Conservation (phyloP, 164 flowering plant genomes). For the Saururus chinensis region DNA sequence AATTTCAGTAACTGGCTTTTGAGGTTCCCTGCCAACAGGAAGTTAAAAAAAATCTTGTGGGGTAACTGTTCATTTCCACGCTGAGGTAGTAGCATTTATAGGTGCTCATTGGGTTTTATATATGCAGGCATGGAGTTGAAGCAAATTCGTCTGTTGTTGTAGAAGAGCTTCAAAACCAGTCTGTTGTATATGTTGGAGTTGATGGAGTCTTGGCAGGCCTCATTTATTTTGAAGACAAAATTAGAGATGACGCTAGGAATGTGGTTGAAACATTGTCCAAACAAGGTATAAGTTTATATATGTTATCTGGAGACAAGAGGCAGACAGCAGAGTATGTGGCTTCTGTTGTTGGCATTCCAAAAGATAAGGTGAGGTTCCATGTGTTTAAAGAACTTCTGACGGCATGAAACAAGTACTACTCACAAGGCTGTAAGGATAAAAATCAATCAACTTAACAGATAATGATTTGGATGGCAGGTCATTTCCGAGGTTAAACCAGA, state of each 20-base stretch:
- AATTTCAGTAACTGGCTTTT: not conserved
- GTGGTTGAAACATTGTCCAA: slow-evolving; percentile 57
- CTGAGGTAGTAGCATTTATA: no score
- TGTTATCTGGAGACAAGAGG: slow-evolving; percentile 90
- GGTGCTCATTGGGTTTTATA: no score
- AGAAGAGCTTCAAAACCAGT: slow-evolving; percentile 56
- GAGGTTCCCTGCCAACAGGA: not conserved
- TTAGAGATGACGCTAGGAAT: slow-evolving; percentile 78
- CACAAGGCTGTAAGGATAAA: no score
- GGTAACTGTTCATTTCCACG: no score
- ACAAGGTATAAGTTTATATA: slow-evolving; percentile 63
- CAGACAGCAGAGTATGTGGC: slow-evolving; percentile 91
- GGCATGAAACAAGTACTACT: not conserved
- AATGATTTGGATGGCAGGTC: slow-evolving; percentile 38
- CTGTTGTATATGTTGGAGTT: slow-evolving; percentile 80
- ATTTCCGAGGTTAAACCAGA: slow-evolving; percentile 81
- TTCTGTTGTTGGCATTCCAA: slow-evolving; percentile 77
- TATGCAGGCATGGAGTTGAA: slow-evolving; percentile 71
- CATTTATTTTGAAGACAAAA: slow-evolving; percentile 84
- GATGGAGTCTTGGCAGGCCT: slow-evolving; percentile 69
- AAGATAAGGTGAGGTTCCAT: slow-evolving; percentile 46
- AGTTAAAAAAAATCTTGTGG: no score
- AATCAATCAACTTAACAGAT: not conserved
- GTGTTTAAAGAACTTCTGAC: not conserved
- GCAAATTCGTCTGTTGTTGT: slow-evolving; percentile 32